Percentiles rank a stretch among this genome's conserved stretches.
phyloP scores from a whole-genome alignment of 1,139 yeast species.

The Nadsonia starkeyi-henricii region DNA sequence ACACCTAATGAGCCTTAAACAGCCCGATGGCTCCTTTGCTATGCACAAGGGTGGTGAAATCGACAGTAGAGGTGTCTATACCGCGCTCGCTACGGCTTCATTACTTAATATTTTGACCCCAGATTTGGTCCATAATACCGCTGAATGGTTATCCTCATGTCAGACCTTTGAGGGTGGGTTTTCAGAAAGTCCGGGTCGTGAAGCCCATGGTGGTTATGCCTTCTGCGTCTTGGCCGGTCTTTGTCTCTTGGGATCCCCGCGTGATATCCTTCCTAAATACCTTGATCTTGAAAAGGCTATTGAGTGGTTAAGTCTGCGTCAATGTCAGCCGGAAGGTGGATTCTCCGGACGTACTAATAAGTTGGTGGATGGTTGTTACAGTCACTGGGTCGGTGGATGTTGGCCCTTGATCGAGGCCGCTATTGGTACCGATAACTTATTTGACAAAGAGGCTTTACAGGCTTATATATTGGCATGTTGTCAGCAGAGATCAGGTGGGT shows the following conservation, averaged over 20 bases:
- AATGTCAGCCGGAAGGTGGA: slow-evolving; percentile 65
- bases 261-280: slow-evolving; percentile 16
- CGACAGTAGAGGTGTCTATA: slow-evolving; percentile 78
- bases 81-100: slow-evolving; percentile 66
- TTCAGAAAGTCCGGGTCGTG: slow-evolving; percentile 67
- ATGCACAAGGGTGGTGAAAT: slow-evolving; percentile 74
- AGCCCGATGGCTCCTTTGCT: slow-evolving; percentile 53
- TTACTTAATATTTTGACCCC: slow-evolving; percentile 49
- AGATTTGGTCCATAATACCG: slow-evolving; percentile 40
- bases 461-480: slow-evolving; percentile 64
- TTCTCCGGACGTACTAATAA: slow-evolving; percentile 83
- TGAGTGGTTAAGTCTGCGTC: slow-evolving; percentile 61
- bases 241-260: slow-evolving; percentile 32
- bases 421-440: slow-evolving; percentile 21
- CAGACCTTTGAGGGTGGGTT: slow-evolving; percentile 96
- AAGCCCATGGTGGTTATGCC: slow-evolving; percentile 96
- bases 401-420: slow-evolving; percentile 50
- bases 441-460: slow-evolving; percentile 41
- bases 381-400: slow-evolving; percentile 88
- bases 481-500: slow-evolving; percentile 59
- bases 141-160: slow-evolving; percentile 51
- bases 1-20: slow-evolving; percentile 60
- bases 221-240: slow-evolving; percentile 77
- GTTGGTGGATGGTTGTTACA: slow-evolving; percentile 90
- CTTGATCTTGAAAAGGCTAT: slow-evolving; percentile 17